These are phyloP conservation scores for Aspergillus aculeatus DNA, from an alignment of 2,329 filamentous ascomycete genomes.

Conservation along the genomic window DNA sequence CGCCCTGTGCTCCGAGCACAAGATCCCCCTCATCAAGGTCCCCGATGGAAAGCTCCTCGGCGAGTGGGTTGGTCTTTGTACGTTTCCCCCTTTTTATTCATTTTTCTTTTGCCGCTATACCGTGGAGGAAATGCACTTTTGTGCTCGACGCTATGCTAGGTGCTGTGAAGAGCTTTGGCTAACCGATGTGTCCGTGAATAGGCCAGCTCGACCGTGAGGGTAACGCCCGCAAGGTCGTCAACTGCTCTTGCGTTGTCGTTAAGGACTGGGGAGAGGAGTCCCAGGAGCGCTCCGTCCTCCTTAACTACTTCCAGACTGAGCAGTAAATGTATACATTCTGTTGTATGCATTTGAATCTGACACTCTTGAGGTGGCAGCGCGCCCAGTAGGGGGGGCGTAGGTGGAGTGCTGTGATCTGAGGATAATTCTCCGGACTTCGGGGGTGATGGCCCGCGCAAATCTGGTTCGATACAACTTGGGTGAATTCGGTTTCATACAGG, in stretches of 20 bases:
- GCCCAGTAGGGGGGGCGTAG: neutral
- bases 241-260: slow-evolving; percentile 99
- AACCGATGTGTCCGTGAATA: slow-evolving; percentile 39
- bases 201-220: slow-evolving; percentile 98
- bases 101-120: no score
- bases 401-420: neutral
- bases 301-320: slow-evolving; percentile 99
- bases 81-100: slow-evolving; percentile 47
- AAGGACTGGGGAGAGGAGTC: slow-evolving; percentile 99
- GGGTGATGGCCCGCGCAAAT: no score
- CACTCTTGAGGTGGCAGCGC: no score
- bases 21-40: slow-evolving; percentile 99
- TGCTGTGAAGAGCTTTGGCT: neutral
- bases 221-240: slow-evolving; percentile 99
- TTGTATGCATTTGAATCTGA: neutral
- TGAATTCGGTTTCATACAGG: neutral
- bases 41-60: slow-evolving; percentile 99
- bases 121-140: no score
- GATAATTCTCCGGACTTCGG: neutral
- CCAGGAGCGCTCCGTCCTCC: slow-evolving; percentile 96
- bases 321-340: slow-evolving; percentile 38
- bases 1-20: slow-evolving; percentile 98
- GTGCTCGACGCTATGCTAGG: no score
- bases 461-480: neutral
- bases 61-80: slow-evolving; percentile 99